Conservation (phyloP, 768 basidiomycete genomes). For the Omphalotus guepiniiformis region DNA sequence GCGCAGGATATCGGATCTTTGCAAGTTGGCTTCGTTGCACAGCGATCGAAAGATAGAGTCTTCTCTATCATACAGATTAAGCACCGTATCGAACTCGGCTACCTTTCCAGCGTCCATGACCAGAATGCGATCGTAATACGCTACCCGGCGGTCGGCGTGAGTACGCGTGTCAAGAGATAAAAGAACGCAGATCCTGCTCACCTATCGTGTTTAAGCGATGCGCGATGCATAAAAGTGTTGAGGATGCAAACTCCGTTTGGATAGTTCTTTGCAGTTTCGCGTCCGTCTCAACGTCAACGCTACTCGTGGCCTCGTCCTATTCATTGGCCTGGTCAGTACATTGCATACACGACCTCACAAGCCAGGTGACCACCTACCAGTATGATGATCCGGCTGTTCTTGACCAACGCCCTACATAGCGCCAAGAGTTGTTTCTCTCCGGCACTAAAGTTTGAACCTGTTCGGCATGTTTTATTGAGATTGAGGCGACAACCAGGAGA, state of each 20-base stretch:
- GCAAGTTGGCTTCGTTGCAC: constrained; percentile 64
- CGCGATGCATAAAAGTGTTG: constrained; percentile 54
- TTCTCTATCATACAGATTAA: constrained; percentile 56
- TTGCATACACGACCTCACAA: not conserved
- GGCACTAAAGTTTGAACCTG: constrained; percentile 59
- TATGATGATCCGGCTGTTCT: constrained; percentile 56
- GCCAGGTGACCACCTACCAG: constrained; percentile 33
- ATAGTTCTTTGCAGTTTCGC: constrained; percentile 61
- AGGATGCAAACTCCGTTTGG: constrained; percentile 50
- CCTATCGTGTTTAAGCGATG: constrained; percentile 59
- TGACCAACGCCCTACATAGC: constrained; percentile 56
- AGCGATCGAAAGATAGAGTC: constrained; percentile 68
- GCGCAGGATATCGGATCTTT: constrained; percentile 53
- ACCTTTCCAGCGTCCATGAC: constrained; percentile 70
- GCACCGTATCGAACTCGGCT: constrained; percentile 73
- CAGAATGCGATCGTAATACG: constrained; percentile 63
- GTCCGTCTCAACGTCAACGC: constrained; percentile 61
- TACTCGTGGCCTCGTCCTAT: constrained; percentile 64
- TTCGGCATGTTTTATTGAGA: too few species aligned
- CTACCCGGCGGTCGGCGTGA: too few species aligned
- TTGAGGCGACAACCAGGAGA: not conserved
- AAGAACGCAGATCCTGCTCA: too few species aligned
- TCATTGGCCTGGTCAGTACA: too few species aligned
- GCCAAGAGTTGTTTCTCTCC: constrained; percentile 67
- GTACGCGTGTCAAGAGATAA: too few species aligned